Base-by-base conservation (phyloP, 2,329 filamentous ascomycete genomes). In the Calonectria ilicicola region DNA sequence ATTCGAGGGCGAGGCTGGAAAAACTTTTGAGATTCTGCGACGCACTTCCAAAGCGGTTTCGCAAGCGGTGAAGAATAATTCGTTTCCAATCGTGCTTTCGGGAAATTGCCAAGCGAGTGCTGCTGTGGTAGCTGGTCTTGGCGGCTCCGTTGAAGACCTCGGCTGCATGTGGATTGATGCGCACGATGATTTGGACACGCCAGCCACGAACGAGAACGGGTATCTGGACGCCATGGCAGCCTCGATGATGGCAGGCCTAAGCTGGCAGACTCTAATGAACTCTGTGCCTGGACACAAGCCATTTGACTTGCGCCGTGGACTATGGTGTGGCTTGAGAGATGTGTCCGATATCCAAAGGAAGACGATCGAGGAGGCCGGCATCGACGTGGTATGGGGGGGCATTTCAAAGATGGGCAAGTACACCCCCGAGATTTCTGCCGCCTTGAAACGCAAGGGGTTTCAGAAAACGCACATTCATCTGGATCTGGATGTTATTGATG, bases 401-500 rank as follows among this genome's bases (percentile, higher is more conserved):
- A 21, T 10, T 9, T 17, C 64, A 17, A 26, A n/a, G 29, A 53
- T 38, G 46, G 64, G 19, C 19, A 23, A 66, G 4, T 66, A 49
- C 17, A 21, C n/a, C 5, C 12, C 46, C 17, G 44, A 53, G n/a
- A 12, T 66, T 19, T 46, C 46, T 10, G 23, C 29, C 3, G n/a
- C 29, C 7, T 15, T 53, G 19, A 47, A 42, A 9, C 62, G 42
- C n/a, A 27, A 27, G 14, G 19, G 26, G 3, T 42, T 53, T 42
- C 15, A 15, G 7, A 42, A 53, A 12, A 44, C 29, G 7, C 64
- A 66, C 26, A 17, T 66, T 7, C 46, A 66, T 21, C 5, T 66
- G 10, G 64, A 66, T 53, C 6, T 66, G 15, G 64, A 66, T 17
- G 64, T 66, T 12, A 46, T 66, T 23, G 64, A 66, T 23, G 64